These are phyloP conservation scores for Cicer arietinum DNA, from an alignment of 306 rosid genomes.

Conservation along the genomic window DNA sequence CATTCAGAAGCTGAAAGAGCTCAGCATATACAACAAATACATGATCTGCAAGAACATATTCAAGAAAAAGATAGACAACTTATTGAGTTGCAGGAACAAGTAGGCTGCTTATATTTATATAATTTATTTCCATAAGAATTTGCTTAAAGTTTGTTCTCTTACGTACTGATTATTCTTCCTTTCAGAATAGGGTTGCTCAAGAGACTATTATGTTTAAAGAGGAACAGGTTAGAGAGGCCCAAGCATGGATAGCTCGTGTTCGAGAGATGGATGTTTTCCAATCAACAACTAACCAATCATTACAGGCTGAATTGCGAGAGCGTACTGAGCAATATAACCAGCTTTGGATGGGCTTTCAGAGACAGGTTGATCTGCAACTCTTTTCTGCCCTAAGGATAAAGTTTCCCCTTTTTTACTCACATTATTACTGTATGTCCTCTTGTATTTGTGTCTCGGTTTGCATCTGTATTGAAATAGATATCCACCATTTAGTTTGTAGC, in stretches of 20 bases:
- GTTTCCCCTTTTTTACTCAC: neutral
- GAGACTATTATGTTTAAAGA: slow-evolving; percentile 86
- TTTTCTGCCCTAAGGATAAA: slow-evolving; percentile 1
- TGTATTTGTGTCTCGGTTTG: neutral
- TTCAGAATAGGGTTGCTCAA: slow-evolving; percentile 95
- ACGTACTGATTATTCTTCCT: slow-evolving; percentile 40
- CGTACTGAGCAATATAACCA: slow-evolving; percentile 94
- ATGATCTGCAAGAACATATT: slow-evolving; percentile 88
- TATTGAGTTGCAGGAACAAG: slow-evolving; percentile 94
- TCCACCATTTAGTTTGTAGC: neutral
- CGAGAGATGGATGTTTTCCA: slow-evolving; percentile 95
- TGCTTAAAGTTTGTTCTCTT: neutral
- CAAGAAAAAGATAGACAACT: slow-evolving; percentile 96
- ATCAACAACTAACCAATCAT: slow-evolving; percentile 76
- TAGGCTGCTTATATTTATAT: slow-evolving; percentile 39
- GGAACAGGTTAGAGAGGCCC: slow-evolving; percentile 92
- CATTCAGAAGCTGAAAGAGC: slow-evolving; percentile 97
- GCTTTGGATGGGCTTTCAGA: slow-evolving; percentile 91
- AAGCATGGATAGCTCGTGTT: slow-evolving; percentile 90
- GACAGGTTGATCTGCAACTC: slow-evolving; percentile 71
- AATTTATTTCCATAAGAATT: slow-evolving; percentile 15
- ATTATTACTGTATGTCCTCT: neutral
- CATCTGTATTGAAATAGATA: neutral
- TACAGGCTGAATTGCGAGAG: slow-evolving; percentile 91
- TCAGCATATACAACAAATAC: slow-evolving; percentile 85